phyloP scores from a whole-genome alignment of 192 early-diverging fungal genomes.

The Gaertneriomyces sp. region DNA sequence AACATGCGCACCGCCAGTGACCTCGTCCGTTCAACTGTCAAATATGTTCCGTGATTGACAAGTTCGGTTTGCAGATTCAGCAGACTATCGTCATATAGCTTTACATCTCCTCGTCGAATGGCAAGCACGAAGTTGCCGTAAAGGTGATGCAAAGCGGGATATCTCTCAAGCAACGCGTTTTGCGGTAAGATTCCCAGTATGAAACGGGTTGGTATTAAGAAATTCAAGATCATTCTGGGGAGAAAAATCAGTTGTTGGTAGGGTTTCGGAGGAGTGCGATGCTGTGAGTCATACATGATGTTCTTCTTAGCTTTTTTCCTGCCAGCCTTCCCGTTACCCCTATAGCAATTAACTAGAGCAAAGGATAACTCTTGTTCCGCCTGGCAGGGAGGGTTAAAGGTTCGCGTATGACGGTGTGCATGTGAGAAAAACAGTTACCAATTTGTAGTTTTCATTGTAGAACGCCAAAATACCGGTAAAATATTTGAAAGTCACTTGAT shows the following conservation, averaged over 20 bases:
- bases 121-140: slow-evolving; percentile 68
- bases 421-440: slow-evolving; percentile 31
- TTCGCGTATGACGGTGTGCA: neutral
- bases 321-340: neutral
- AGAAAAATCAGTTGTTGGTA: slow-evolving; percentile 14
- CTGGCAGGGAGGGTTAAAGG: slow-evolving; percentile 18
- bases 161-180: slow-evolving; percentile 52
- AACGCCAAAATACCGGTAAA: slow-evolving; percentile 86
- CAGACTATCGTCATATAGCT: slow-evolving; percentile 68
- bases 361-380: slow-evolving; percentile 52
- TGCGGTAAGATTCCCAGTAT: slow-evolving; percentile 69
- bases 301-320: neutral
- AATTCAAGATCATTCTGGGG: slow-evolving; percentile 72
- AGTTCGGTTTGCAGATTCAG: slow-evolving; percentile 53
- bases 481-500: slow-evolving; percentile 83
- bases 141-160: slow-evolving; percentile 53
- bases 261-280: slow-evolving; percentile 28
- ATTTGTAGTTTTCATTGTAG: slow-evolving; percentile 73
- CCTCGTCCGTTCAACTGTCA: slow-evolving; percentile 77
- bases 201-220: slow-evolving; percentile 75
- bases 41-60: slow-evolving; percentile 66
- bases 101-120: slow-evolving; percentile 68
- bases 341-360: slow-evolving; percentile 47
- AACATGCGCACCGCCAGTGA: slow-evolving; percentile 69
- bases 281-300: neutral